phyloP scores from a whole-genome alignment of 805 yeast species.

The Starmerella ratchasimensis region DNA sequence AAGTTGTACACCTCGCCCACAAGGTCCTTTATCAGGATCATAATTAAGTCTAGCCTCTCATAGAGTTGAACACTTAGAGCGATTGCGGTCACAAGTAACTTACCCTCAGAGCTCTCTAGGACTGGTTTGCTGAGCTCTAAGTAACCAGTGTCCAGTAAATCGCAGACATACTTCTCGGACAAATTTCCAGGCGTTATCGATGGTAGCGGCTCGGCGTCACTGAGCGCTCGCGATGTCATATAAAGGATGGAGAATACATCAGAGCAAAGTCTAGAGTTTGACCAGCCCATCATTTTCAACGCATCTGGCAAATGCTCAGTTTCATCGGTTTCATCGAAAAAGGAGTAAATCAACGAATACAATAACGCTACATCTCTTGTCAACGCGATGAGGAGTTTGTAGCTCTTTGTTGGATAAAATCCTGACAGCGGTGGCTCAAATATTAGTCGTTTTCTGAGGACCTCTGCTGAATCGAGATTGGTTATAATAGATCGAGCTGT shows the following conservation, averaged over 20 bases:
- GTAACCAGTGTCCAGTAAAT: no score
- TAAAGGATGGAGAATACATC: slow-evolving; percentile 24
- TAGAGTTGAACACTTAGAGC: slow-evolving; percentile 23
- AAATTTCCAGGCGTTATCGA: slow-evolving; percentile 24
- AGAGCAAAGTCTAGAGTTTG: slow-evolving; percentile 20
- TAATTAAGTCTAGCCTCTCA: slow-evolving; percentile 24
- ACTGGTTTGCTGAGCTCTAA: no score
- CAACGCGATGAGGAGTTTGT: slow-evolving; percentile 21
- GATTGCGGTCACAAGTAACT: slow-evolving; percentile 16
- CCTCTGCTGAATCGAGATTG: slow-evolving; percentile 16
- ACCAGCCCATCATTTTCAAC: slow-evolving; percentile 23
- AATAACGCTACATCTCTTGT: slow-evolving; percentile 21
- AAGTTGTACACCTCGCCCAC: slow-evolving; percentile 27
- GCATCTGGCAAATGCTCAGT: slow-evolving; percentile 17
- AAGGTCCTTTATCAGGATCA: slow-evolving; percentile 24
- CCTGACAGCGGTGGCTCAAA: slow-evolving; percentile 28
- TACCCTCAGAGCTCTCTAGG: no score
- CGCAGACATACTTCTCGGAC: slow-evolving; percentile 8
- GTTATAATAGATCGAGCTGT: slow-evolving; percentile 16
- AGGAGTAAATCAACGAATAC: slow-evolving; percentile 19
- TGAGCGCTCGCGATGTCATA: slow-evolving; percentile 24
- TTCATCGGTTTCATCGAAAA: slow-evolving; percentile 23
- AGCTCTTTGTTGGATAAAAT: slow-evolving; percentile 25
- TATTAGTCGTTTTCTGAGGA: slow-evolving; percentile 16
- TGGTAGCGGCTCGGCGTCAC: slow-evolving; percentile 24